phyloP scores from a whole-genome alignment of 345 rosid species.

The Corchorus olitorius region DNA sequence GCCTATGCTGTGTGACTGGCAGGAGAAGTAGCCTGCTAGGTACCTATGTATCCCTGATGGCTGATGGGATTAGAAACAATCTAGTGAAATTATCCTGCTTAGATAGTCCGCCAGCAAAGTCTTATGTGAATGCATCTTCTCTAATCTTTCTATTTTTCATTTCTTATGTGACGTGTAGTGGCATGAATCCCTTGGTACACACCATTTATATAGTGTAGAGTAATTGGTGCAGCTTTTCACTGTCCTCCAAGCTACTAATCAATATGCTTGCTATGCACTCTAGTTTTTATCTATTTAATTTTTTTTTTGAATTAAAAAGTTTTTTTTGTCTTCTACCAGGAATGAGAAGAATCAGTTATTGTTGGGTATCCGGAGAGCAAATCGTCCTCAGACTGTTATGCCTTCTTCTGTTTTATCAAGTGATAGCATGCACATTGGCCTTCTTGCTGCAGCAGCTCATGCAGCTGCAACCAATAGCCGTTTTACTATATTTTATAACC shows the following conservation, averaged over 20 bases:
- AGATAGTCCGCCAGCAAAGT: neutral
- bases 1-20: neutral
- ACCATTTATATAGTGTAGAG: neutral
- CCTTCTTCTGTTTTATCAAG: constrained; percentile 92
- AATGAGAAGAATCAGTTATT: constrained; percentile 89
- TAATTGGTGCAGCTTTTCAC: neutral
- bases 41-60: neutral
- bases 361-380: constrained; percentile 81
- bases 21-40: neutral
- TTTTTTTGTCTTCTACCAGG: constrained; percentile 34
- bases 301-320: neutral
- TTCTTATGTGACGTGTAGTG: neutral
- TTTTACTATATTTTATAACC: constrained; percentile 85
- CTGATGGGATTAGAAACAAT: neutral
- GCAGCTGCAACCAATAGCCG: constrained; percentile 95
- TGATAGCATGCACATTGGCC: constrained; percentile 98
- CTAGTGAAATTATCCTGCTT: neutral
- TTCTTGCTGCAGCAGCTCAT: constrained; percentile 97
- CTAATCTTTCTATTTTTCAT: neutral
- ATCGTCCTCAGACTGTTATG: constrained; percentile 79
- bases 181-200: neutral
- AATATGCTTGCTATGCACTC: neutral
- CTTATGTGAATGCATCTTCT: neutral
- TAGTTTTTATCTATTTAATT: neutral
- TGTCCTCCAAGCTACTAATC: neutral